Evolutionary conservation across 495 filamentous ascomycete genomes (phyloP), one percentile per base, ranked within the genome.

Genomic region (Melanomma pulvis-pyrius): DNA sequence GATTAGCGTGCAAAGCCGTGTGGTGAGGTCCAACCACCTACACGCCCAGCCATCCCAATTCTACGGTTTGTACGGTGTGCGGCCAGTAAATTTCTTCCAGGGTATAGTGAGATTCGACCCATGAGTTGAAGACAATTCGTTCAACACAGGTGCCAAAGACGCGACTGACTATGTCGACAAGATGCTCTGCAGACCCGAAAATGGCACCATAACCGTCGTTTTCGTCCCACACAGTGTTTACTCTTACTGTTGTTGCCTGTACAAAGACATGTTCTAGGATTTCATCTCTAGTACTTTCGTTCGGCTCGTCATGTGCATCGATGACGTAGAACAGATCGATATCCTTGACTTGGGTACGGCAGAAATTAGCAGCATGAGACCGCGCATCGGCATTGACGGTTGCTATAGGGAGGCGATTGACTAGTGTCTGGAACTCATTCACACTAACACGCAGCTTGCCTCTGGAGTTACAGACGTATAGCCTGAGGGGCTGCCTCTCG

Each of bases 321-420:
- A 36, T 13, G 13, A 36, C 32, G 32, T 36, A 36, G 6, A 6
- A 36, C 13, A 36, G 13, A 36, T 36, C 32, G 6, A 36, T 13
- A 15, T 8, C 9, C 17, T 55, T 36, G 11, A 55, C 52, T 36
- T 55, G 24, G 11, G 15, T 32, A 26, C 25, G 29, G 52, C 52
- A 55, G 21, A 17, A 55, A 30, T 55, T 22, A 21, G 30, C 30
- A 36, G 52, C 52, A 36, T 55, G 52, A 30, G 52, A 55, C 22
- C 52, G 52, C 17, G 52, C 52, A 5, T 55, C 52, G 19, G 24
- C 6, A n/a, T 6, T 29, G 30, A 36, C 52, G 52, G 52, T 55
- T 32, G 24, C 52, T 21, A 34, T 55, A 32, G 52, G 52, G 26
- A 55, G 52, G 52, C 30, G 32, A 34, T 55, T 55, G 52, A 55